A percentile compares a stretch with the other conserved stretches of the same genome.
These are phyloP conservation scores for Colletotrichum theobromicola DNA, from an alignment of 2,329 filamentous ascomycete genomes.

Conservation along the genomic window DNA sequence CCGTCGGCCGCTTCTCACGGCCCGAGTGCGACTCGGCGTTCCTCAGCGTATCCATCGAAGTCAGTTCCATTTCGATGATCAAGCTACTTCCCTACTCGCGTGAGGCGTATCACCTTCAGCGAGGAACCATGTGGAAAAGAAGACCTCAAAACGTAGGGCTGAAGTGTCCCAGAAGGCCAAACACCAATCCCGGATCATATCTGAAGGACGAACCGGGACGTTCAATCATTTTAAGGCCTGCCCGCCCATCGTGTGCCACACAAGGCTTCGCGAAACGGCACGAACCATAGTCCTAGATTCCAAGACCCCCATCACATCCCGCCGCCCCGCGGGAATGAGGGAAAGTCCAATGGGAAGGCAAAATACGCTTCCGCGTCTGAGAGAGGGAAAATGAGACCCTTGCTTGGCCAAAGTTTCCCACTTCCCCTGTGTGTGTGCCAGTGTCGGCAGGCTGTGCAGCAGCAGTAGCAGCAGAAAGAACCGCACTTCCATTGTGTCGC, in stretches of 20 bases:
- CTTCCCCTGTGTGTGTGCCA: not conserved
- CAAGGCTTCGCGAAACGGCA: not conserved
- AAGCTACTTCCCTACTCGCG: not conserved
- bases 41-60: conserved; percentile 1
- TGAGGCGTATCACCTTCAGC: not conserved
- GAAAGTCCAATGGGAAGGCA: not conserved
- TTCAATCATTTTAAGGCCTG: not conserved
- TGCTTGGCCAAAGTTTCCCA: not conserved
- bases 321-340: not conserved
- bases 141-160: not conserved
- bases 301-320: not conserved
- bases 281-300: not conserved
- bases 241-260: not conserved
- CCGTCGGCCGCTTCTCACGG: conserved; percentile 22
- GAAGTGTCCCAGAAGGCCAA: not conserved
- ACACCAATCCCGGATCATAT: not conserved
- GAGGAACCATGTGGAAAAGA: not conserved
- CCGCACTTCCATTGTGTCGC: not conserved
- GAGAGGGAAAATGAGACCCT: not conserved
- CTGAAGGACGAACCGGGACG: not conserved
- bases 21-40: conserved; percentile 16
- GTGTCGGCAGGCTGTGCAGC: not conserved
- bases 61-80: not conserved
- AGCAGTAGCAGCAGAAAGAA: not conserved
- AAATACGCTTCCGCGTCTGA: not conserved